These are phyloP conservation scores for Metschnikowia lochheadii DNA, from an alignment of 805 yeast genomes.

Conservation along the genomic window DNA sequence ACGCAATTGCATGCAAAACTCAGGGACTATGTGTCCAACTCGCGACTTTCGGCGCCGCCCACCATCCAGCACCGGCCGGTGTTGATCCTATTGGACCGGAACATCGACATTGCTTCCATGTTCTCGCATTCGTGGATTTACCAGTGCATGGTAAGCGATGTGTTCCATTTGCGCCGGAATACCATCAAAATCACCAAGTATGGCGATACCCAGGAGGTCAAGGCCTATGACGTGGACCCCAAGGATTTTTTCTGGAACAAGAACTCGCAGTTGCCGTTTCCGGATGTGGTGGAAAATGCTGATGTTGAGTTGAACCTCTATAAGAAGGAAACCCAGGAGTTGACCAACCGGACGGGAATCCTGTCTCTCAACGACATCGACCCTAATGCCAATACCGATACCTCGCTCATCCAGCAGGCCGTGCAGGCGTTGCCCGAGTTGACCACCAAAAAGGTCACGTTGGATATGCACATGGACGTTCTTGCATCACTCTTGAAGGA, in stretches of 20 bases:
- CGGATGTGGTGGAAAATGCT: conserved; percentile 97
- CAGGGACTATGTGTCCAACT: conserved; percentile 79
- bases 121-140: conserved; percentile 97
- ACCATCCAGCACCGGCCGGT: conserved; percentile 59
- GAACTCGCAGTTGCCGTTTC: conserved; percentile 87
- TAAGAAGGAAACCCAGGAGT: conserved; percentile 81
- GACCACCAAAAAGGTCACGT: conserved; percentile 78
- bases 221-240: conserved; percentile 84
- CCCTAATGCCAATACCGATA: conserved; percentile 51
- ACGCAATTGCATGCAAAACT: conserved; percentile 77
- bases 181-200: conserved; percentile 60
- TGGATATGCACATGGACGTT: conserved; percentile 97
- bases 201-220: conserved; percentile 29
- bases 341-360: conserved; percentile 73
- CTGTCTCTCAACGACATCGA: conserved; percentile 73
- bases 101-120: conserved; percentile 88
- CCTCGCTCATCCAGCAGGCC: conserved; percentile 73
- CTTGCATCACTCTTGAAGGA: conserved; percentile 79
- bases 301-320: conserved; percentile 77
- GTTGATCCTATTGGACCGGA: conserved; percentile 78
- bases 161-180: conserved; percentile 75
- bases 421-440: conserved; percentile 90
- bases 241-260: conserved; percentile 87
- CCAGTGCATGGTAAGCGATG: conserved; percentile 93
- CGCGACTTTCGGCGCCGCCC: conserved; percentile 32